Percentiles rank a stretch among this genome's conserved stretches.
These are phyloP conservation scores for Fimicolochytrium jonesii DNA, from an alignment of 192 early-diverging fungal species.

Conservation along the genomic window DNA sequence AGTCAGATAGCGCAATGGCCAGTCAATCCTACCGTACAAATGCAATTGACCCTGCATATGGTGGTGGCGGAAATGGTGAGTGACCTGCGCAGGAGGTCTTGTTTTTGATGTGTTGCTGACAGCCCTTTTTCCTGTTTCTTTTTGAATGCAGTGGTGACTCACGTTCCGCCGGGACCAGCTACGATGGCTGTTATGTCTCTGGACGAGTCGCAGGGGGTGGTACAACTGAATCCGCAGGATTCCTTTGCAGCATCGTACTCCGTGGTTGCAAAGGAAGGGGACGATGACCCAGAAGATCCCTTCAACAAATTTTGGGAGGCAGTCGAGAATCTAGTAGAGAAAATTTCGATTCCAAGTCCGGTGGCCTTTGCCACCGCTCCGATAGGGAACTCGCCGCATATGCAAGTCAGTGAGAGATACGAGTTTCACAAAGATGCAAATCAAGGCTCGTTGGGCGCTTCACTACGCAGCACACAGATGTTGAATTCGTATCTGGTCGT, in stretches of 20 bases:
- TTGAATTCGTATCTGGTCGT: constrained; percentile 45
- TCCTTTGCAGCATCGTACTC: not conserved
- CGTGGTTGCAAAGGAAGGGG: constrained; percentile 3
- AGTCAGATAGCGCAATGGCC: not conserved
- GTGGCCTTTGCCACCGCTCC: constrained; percentile 33
- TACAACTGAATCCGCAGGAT: not conserved
- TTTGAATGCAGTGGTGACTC: not conserved
- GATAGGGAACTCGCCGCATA: constrained; percentile 13
- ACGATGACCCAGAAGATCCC: constrained; percentile 68
- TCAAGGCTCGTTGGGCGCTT: no score
- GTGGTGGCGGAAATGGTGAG: constrained; percentile 4
- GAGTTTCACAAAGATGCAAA: no score
- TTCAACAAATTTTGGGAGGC: constrained; percentile 81
- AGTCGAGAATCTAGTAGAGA: constrained; percentile 69
- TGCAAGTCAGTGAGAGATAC: no score
- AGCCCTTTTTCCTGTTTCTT: no score
- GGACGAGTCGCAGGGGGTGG: constrained; percentile 18
- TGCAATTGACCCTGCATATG: not conserved
- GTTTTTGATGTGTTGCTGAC: not conserved
- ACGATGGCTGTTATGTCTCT: constrained; percentile 35
- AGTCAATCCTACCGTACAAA: not conserved
- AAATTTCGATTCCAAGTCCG: constrained; percentile 50
- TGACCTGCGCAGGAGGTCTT: no score
- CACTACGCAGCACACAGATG: constrained; percentile 25
- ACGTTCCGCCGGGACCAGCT: constrained; percentile 15